Base-by-base conservation (phyloP, 345 rosid species). In the Diplotaxis tenuifolia region DNA sequence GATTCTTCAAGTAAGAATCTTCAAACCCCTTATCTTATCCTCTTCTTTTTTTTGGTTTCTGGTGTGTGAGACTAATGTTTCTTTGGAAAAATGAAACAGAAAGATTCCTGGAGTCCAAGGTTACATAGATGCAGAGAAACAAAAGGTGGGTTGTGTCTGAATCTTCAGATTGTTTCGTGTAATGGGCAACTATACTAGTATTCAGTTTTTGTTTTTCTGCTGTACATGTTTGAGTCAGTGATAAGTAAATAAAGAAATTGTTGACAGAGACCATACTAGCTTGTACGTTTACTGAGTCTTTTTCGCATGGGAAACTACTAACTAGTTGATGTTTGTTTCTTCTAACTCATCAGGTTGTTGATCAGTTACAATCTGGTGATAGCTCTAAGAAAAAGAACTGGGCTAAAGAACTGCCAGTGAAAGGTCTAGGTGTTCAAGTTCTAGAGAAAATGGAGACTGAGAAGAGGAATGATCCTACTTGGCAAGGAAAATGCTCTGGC, bases 401-500 rank as follows among this genome's bases (percentile, higher is more conserved):
- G 88, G 62, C 83, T 63, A 78, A 81, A 32, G 88, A 77, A 81
- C 75, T 95, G 80, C 99, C 97, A 19, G 61, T 22, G 14, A 82
- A 72, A 59, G 96, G 98, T 49, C 65, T 90, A 73, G 97, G 99
- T 65, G 71, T 49, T 15, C 80, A 81, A 23, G 87, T 87, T 54
- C 52, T 90, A 6, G 89, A 83, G 72, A 81, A 81, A 81, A 75
- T 95, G 99, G 87, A 83, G 64, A 89, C 68, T 75, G 89, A 85
- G 52, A 95, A 95, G 72, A 75, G 66, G 47, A 95, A 84, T 34
- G 96, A 95, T 81, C 89, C 57, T 60, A 72, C 5, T 75, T 95
- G 99, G 99, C 88, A 87, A 82, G 99, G 97, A 65, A 95, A 88
- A 87, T 95, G 99, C 75, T 95, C 99, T 56, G 97, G 97, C 87